Conservation (phyloP, 371 early-diverging fungal genomes). For the Rhizopus arrhizus region DNA sequence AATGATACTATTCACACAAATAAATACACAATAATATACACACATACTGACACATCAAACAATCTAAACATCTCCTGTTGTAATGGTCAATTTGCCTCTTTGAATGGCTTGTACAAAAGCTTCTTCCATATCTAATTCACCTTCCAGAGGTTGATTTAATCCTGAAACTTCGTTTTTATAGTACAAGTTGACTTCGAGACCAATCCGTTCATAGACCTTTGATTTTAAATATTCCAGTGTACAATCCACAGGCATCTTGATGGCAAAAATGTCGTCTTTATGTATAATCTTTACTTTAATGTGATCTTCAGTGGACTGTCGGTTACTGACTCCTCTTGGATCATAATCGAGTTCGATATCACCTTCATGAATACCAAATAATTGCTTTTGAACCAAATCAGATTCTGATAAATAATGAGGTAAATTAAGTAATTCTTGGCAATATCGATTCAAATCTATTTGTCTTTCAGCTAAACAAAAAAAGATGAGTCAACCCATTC, state of each 20-base stretch:
- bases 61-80: constrained; percentile 11
- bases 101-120: constrained; percentile 36
- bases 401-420: constrained; percentile 59
- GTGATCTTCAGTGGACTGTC: constrained; percentile 10
- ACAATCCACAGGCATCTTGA: constrained; percentile 62
- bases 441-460: constrained; percentile 64
- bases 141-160: constrained; percentile 29
- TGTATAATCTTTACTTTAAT: constrained; percentile 70
- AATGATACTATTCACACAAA: constrained; percentile 3
- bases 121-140: constrained; percentile 38
- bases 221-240: constrained; percentile 51
- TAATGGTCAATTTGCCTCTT: constrained; percentile 40
- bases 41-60: neutral
- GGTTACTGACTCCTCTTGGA: constrained; percentile 20
- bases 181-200: constrained; percentile 17
- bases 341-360: constrained; percentile 58
- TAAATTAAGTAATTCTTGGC: constrained; percentile 58
- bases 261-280: constrained; percentile 70
- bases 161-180: constrained; percentile 34
- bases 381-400: constrained; percentile 48
- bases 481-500: neutral
- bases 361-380: constrained; percentile 63
- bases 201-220: constrained; percentile 59
- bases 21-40: constrained; percentile 14
- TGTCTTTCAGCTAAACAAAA: constrained; percentile 40